Evolutionary conservation across 169 alveolate genomes (phyloP), one percentile per base, ranked within the genome.

Genomic region (Cyclospora cayetanensis): DNA sequence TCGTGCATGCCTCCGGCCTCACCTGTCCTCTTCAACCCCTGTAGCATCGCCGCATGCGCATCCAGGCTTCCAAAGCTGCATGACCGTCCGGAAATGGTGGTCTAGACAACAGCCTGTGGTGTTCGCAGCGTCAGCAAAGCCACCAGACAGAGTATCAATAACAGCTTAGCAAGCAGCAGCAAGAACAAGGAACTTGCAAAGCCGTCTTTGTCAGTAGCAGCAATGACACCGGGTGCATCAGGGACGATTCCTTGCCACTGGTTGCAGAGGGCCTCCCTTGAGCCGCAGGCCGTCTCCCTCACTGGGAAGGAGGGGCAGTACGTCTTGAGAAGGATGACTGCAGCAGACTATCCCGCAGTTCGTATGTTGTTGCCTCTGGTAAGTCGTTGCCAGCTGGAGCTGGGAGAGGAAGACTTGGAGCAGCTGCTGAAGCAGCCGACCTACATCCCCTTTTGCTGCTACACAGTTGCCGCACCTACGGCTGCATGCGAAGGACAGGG

Each of bases 361-460:
- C 87, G 93, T 4, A 52, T 27, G 20, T 68, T 88, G 79, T 68
- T 88, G 35, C 93, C 93, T 15, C 63, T 43, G 3, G 93, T 88
- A 35, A 70, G 88, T 39, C 93, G 93, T 22, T 88, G 93, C 66
- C 79, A 43, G 53, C 35, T 22, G 35, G 60, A 46, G 46, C 80
- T 72, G 42, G 15, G 55, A n/a, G 89, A 72, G 22, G 68, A 34
- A 20, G 43, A 72, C 31, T 34, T 88, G 11, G 70, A 76, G 15
- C 46, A 2, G 66, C 29, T 72, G 22, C 80, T 88, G 1, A 11
- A 31, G 29, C 60, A 31, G 29, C 88, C 87, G 18, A 55, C 72
- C 9, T 88, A 60, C 80, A 11, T 31, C 41, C 88, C 93, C 42
- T 74, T 74, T 63, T 88, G 93, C 80, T 88, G 93, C 65, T 88